A percentile compares a stretch with the other conserved stretches of the same genome.
phyloP scores from a whole-genome alignment of 371 early-diverging fungal species.

The Mortierella sp. region DNA sequence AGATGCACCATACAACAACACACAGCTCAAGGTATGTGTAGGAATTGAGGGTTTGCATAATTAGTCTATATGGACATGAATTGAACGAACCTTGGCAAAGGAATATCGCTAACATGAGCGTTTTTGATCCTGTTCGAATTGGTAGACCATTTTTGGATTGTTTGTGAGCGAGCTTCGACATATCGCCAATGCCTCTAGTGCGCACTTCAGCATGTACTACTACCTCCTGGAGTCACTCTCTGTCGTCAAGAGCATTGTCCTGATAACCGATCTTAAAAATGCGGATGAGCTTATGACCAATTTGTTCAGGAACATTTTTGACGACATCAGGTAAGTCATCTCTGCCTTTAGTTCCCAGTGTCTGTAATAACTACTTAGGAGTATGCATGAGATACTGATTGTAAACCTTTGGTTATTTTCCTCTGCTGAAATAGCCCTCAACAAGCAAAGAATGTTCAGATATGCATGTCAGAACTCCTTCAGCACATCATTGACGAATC shows the following conservation, averaged over 20 bases:
- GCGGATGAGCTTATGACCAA: conserved; percentile 77
- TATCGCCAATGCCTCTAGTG: conserved; percentile 68
- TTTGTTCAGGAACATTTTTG: conserved; percentile 77
- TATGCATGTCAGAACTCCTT: conserved; percentile 87
- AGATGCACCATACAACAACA: conserved; percentile 86
- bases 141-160: conserved; percentile 82
- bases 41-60: too few species aligned
- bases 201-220: conserved; percentile 80
- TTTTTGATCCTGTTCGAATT: background rate
- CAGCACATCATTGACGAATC: conserved; percentile 88
- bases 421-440: conserved; percentile 63
- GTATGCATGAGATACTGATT: background rate
- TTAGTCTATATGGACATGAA: background rate
- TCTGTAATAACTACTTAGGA: background rate
- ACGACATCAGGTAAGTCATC: conserved; percentile 64
- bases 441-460: conserved; percentile 81
- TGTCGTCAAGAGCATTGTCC: conserved; percentile 85
- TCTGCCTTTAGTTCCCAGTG: background rate
- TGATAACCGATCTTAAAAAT: conserved; percentile 80
- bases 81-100: background rate
- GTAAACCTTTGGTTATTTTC: background rate
- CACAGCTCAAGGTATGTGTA: conserved; percentile 75
- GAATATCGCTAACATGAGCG: background rate
- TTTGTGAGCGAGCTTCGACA: conserved; percentile 82
- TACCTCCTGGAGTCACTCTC: conserved; percentile 92